Percentiles rank a stretch among this genome's conserved stretches.
phyloP scores from a whole-genome alignment of 129 eudicot species.

The Solidago caesia region DNA sequence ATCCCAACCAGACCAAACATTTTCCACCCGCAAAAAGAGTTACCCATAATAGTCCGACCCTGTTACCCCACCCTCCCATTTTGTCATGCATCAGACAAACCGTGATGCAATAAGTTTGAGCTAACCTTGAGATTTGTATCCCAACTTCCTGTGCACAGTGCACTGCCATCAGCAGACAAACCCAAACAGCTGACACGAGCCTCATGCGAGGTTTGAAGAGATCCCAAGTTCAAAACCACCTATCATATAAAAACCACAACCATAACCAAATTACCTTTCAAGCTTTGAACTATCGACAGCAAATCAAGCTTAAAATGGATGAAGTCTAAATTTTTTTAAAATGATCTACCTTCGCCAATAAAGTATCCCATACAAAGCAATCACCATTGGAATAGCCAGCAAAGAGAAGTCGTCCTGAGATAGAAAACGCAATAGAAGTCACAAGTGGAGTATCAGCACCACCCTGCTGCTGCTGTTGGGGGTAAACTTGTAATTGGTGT shows the following conservation, averaged over 20 bases:
- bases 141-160: conserved; percentile 97
- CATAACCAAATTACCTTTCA: conserved; percentile 1
- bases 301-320: not conserved
- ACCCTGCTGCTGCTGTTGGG: conserved; percentile 40
- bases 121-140: conserved; percentile 93
- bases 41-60: not conserved
- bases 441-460: conserved; percentile 49
- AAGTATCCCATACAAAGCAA: conserved; percentile 96
- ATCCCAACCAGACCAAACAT: too few relatives aligned
- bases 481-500: conserved; percentile 87
- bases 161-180: conserved; percentile 95
- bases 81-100: not conserved
- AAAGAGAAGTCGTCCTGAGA: conserved; percentile 87
- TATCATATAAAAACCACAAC: conserved; percentile 15
- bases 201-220: conserved; percentile 81
- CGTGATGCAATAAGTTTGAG: not conserved
- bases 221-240: conserved; percentile 82
- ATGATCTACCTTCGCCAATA: conserved; percentile 71
- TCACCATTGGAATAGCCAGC: conserved; percentile 86
- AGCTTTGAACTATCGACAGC: not conserved
- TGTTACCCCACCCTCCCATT: not conserved
- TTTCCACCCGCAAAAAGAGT: too few relatives aligned
- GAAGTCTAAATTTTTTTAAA: not conserved
- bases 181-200: conserved; percentile 91
- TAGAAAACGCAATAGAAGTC: conserved; percentile 80